A percentile compares a stretch with the other conserved stretches of the same genome.
Evolutionary conservation across 148 eudicot genomes (phyloP).

Genomic region (Rhododendron ovatum): DNA sequence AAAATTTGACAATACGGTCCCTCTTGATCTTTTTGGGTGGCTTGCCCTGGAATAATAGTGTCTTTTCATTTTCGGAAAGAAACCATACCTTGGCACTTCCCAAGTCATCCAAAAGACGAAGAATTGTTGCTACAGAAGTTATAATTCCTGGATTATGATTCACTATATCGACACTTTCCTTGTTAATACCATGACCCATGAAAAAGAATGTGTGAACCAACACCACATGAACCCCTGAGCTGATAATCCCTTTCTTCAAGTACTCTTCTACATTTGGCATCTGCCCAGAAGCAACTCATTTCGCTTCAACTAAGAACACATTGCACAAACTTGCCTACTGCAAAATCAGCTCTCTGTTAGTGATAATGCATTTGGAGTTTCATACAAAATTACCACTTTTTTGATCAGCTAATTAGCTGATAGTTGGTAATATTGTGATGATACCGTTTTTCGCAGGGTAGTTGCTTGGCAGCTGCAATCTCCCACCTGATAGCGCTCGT

Average conservation of each 20-base stretch:
- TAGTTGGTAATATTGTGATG: background rate
- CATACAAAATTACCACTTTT: background rate
- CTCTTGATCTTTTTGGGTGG: background rate
- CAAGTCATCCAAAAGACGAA: conserved; percentile 70
- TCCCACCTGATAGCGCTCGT: conserved; percentile 13
- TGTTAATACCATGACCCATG: conserved; percentile 35
- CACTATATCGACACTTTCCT: background rate
- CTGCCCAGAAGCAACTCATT: conserved; percentile 44
- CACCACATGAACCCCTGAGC: conserved; percentile 44
- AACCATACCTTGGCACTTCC: conserved; percentile 49
- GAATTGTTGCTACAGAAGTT: conserved; percentile 41
- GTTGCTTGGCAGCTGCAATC: conserved; percentile 8
- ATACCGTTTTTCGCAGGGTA: conserved; percentile 53
- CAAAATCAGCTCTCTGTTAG: background rate
- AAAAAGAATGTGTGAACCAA: conserved; percentile 39
- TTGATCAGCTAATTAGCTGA: background rate
- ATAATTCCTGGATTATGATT: conserved; percentile 21
- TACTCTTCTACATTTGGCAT: conserved; percentile 48
- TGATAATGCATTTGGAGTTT: background rate
- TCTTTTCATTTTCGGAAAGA: background rate
- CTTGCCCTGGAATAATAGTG: background rate
- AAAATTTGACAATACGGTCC: background rate
- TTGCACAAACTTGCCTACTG: conserved; percentile 59
- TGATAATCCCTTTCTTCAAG: conserved; percentile 45
- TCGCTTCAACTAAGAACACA: conserved; percentile 58